Base-by-base conservation (phyloP, 306 rosid genomes). In the Psophocarpus tetragonolobus region DNA sequence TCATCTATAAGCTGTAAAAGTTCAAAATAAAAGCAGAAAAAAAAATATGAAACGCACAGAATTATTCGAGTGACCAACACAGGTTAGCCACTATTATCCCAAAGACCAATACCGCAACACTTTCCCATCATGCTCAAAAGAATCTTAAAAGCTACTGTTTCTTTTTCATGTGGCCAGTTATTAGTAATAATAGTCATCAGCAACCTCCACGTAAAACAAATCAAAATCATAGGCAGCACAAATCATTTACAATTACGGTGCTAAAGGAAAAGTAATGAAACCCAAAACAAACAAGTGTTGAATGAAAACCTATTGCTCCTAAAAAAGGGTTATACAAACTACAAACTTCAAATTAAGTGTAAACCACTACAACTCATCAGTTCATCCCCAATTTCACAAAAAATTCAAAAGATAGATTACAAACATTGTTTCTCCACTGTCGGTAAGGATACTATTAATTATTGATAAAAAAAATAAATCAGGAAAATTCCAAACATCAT, bases 101-200 rank as follows among this genome's bases (percentile, higher is more conserved):
- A 39, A 72, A 65, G 5, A 30, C n/a, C 17, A 39, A 73, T 14
- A 29, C 20, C 12, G 24, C 3, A 17, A 18, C 29, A 15, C n/a
- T 20, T 51, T 6, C n/a, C 56, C 61, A 65, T 73, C 51, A 51
- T 39, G 69, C 77, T 60, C 63, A 73, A 65, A 5, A 24, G 54
- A 35, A 12, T 71, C 33, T 33, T 29, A 27, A 27, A 60, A 60
- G 65, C 24, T 45, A 23, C 56, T 17, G 29, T 39, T 41, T 39
- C 47, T 69, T 27, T 39, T 4, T 41, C 17, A 26, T 17, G 11
- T 2, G 61, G 51, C 20, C 4, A 8, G 18, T 61, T 13, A 62
- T 20, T 57, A 13, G 6, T 3, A 21, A 4, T 42, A 58, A 17
- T n/a, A 53, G 36, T 33, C 36, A 44, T 2, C 8, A 56, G 17